Base-by-base conservation (phyloP, 257 asterid species). In the Nicotiana sylvestris region DNA sequence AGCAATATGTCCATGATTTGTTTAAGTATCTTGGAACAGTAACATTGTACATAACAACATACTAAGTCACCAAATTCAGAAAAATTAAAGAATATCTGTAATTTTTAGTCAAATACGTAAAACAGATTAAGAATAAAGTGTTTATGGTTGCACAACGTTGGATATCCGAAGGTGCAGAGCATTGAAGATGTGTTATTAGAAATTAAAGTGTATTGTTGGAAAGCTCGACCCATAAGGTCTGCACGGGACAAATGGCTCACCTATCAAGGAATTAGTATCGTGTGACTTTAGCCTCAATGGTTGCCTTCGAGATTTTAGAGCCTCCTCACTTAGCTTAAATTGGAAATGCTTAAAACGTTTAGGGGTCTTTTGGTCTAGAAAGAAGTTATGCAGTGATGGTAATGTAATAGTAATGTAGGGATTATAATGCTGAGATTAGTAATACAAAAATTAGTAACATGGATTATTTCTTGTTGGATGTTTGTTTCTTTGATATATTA, bases 41-140 rank as follows among this genome's bases (percentile, higher is more conserved):
- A 15, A 69, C 32, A 10, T 69, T 69, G 32, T 37, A 37, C 39
- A 69, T 37, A 37, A 37, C 25, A 30, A n/a, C 56, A 37, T 69
- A 69, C 77, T n/a, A 18, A 33, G 56, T 37, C 77, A 69, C 77
- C 77, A 69, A 68, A 37, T 69, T 69, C 3, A 37, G 77, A 68
- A 68, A 35, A 68, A 37, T n/a, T 37, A 37, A 37, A 37, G 77
- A 69, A 43, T 43, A 43, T 43, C 9, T 7, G 9, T 69, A 37
- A 37, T 69, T 10, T 35, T 68, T 43, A 69, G 29, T 69, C 77
- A 69, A 69, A 69, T 37, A 37, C 32, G 9, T 37, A 17, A 35
- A 67, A 17, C 2, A 67, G 18, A 16, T 35, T 13, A 69, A 37
- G 77, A 37, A 4, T 69, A 1, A 39, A 37, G 56, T 69, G 77